phyloP scores from a whole-genome alignment of 768 basidiomycete species.

The Pluteus cervinus region DNA sequence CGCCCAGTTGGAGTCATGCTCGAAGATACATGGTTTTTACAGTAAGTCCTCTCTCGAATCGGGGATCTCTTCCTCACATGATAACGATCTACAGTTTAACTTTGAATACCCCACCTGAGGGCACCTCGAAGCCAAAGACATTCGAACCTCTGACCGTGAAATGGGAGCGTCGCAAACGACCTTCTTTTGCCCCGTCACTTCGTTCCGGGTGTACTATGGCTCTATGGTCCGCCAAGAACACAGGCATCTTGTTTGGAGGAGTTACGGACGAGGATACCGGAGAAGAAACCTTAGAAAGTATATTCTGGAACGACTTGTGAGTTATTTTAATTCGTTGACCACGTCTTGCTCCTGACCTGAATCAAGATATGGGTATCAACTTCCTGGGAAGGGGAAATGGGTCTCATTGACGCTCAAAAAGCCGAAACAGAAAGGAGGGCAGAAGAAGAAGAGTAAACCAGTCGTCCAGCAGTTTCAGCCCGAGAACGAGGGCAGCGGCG shows the following conservation, averaged over 20 bases:
- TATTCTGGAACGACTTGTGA: slow-evolving; percentile 86
- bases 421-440: slow-evolving; percentile 45
- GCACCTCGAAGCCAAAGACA: slow-evolving; percentile 22
- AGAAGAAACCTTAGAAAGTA: slow-evolving; percentile 80
- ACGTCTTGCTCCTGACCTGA: not conserved
- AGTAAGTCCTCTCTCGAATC: too few species aligned
- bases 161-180: slow-evolving; percentile 81
- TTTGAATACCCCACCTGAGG: too few species aligned
- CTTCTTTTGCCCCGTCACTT: slow-evolving; percentile 59
- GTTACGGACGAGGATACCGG: slow-evolving; percentile 83
- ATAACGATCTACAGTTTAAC: too few species aligned
- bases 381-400: slow-evolving; percentile 73
- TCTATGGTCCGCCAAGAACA: slow-evolving; percentile 60
- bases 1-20: slow-evolving; percentile 81
- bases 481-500: slow-evolving; percentile 12
- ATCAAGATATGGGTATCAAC: slow-evolving; percentile 71
- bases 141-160: slow-evolving; percentile 52
- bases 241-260: too few species aligned
- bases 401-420: slow-evolving; percentile 69
- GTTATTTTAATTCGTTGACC: slow-evolving; percentile 15
- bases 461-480: too few species aligned
- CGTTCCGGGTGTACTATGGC: slow-evolving; percentile 88
- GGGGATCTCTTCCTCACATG: too few species aligned
- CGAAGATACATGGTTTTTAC: slow-evolving; percentile 86
- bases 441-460: slow-evolving; percentile 13